Base-by-base conservation (phyloP, 768 basidiomycete genomes). In the Cyathus striatus region DNA sequence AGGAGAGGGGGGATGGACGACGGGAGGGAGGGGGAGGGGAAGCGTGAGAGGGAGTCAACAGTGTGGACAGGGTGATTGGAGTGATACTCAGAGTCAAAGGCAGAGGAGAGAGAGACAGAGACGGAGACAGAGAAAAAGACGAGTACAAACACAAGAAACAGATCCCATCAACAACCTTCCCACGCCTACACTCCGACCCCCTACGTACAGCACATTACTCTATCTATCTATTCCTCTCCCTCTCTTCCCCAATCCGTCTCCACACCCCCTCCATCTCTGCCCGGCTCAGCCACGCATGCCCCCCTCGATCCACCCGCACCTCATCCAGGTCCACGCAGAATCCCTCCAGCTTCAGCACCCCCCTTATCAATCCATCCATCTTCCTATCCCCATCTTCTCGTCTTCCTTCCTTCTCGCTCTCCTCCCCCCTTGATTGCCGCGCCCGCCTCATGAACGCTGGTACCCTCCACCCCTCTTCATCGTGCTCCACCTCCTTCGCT, bases 1-100 rank as follows among this genome's bases (percentile, higher is more conserved):
- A 68, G 63, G 69, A 69, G 57, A 66, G 61, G 53, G 56, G 51
- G 52, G 52, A 57, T 50, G 54, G 53, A 51, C 54, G 46, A 56
- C 56, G 64, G 50, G 45, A 57, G 47, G 46, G 48, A 45, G 53
- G 51, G 50, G 53, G 59, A 49, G 49, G 41, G 46, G 55, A 50
- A 47, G 62, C 54, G 57, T 12, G 44, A 25, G 44, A 36, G 45
- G 27, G 27, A 30, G n/a, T 30, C n/a, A 9, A 37, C 40, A 43
- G 38, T 46, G 51, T 37, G 40, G 45, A 44, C 50, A 38, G 41
- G 44, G n/a, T n/a, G n/a, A n/a, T n/a, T n/a, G n/a, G n/a, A n/a
- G n/a, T n/a, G 39, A 46, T 39, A 50, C 50, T 54, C 27, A 30
- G 27, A n/a, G 27, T n/a, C 9, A 30, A n/a, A n/a, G 27, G 49